phyloP scores from a whole-genome alignment of 2,329 filamentous ascomycete genomes.

The Trichoderma citrinoviride region DNA sequence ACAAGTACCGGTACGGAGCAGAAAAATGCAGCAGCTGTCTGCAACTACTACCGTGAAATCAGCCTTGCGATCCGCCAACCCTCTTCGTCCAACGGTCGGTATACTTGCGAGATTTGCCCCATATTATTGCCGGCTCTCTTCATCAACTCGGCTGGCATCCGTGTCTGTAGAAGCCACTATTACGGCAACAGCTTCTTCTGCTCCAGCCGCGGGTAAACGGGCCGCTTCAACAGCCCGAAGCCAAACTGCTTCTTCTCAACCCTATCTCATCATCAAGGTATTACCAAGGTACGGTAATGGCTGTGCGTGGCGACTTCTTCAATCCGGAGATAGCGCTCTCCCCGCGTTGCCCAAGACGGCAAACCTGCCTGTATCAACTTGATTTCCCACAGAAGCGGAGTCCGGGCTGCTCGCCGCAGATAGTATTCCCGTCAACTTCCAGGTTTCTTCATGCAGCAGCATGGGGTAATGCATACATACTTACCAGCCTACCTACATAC shows the following conservation, averaged over 20 bases:
- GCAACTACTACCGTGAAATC: background rate
- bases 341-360: background rate
- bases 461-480: no score
- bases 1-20: background rate
- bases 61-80: background rate
- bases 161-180: no score
- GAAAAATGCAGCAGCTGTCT: background rate
- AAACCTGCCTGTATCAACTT: no score
- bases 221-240: no score
- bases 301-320: background rate
- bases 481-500: no score
- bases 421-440: background rate
- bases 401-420: background rate
- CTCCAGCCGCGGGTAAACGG: no score
- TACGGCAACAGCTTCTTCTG: no score
- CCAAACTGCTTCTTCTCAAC: no score
- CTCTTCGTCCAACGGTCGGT: background rate
- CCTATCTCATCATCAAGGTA: no score
- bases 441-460: background rate
- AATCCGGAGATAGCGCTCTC: no score
- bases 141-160: background rate
- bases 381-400: background rate
- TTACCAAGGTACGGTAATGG: no score
- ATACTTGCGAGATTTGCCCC: conserved; percentile 5
- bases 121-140: background rate